A percentile compares a stretch with the other conserved stretches of the same genome.
These are phyloP conservation scores for Papiliotrema terrestris DNA, from an alignment of 1,284 basidiomycete species.

Conservation along the genomic window DNA sequence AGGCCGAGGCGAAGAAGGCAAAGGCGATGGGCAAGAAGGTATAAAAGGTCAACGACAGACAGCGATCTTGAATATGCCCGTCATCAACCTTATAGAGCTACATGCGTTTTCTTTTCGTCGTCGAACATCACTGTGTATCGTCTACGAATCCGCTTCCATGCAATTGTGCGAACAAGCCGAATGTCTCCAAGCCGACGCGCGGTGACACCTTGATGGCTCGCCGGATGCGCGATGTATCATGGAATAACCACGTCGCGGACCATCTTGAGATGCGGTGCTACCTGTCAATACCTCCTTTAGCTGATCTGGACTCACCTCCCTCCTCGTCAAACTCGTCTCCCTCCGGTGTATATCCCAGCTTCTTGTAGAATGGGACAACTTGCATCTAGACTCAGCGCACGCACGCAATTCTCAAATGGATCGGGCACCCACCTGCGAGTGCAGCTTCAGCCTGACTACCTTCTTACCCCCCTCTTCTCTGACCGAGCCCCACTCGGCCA, in stretches of 20 bases:
- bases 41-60: neutral
- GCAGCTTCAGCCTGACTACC: slow-evolving; percentile 28
- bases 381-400: slow-evolving; percentile 26
- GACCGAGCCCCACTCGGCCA: slow-evolving; percentile 5
- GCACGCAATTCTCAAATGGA: neutral
- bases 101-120: neutral
- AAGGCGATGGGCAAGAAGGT: slow-evolving; percentile 12
- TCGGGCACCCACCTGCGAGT: slow-evolving; percentile 32
- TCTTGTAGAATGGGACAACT: slow-evolving; percentile 50
- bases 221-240: neutral
- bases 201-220: too few species aligned
- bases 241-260: slow-evolving; percentile 7
- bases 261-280: slow-evolving; percentile 24
- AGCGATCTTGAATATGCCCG: neutral
- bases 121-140: neutral
- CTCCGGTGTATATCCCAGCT: slow-evolving; percentile 56
- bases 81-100: neutral
- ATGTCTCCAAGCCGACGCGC: too few species aligned
- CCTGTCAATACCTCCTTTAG: neutral
- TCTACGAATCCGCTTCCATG: neutral
- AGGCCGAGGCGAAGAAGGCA: slow-evolving; percentile 45
- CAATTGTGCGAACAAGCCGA: neutral
- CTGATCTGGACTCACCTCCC: slow-evolving; percentile 51
- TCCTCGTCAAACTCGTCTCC: slow-evolving; percentile 64
- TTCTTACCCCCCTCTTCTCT: slow-evolving; percentile 14